Evolutionary conservation across 83 land plant genomes (phyloP).

Genomic region (Larix sibirica): DNA sequence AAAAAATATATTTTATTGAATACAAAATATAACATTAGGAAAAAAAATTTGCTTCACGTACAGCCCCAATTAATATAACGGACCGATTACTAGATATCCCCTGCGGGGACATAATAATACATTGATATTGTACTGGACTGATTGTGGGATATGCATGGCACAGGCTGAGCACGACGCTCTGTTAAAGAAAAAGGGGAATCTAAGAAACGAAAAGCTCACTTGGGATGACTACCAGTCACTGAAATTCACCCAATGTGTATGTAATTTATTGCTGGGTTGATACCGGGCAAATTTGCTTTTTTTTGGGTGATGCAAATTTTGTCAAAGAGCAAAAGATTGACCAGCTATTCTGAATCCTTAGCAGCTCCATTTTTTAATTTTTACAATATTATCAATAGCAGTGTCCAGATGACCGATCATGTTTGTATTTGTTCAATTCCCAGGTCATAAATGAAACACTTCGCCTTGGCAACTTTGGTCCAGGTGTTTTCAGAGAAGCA

Average conservation of each 20-base stretch:
- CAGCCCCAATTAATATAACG: too few species aligned
- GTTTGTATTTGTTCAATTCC: neutral
- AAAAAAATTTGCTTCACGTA: too few species aligned
- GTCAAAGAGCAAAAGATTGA: too few species aligned
- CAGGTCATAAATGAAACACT: conserved; percentile 3
- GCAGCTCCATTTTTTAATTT: neutral
- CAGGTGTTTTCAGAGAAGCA: neutral
- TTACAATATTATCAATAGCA: too few species aligned
- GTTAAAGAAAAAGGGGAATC: neutral
- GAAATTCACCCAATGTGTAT: conserved; percentile 14
- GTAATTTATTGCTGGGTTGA: neutral
- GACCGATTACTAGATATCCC: too few species aligned
- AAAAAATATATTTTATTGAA: too few species aligned
- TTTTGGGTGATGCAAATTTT: neutral
- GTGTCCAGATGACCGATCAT: neutral
- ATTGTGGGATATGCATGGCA: too few species aligned
- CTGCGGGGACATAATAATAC: too few species aligned
- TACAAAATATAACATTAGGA: too few species aligned
- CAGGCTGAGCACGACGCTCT: conserved; percentile 13
- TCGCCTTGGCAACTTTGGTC: neutral
- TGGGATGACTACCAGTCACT: conserved; percentile 5
- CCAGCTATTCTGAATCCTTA: too few species aligned
- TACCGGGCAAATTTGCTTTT: neutral
- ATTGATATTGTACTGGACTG: too few species aligned
- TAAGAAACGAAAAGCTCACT: neutral